Evolutionary conservation across 2,329 filamentous ascomycete species (phyloP), one percentile per base, ranked within the genome.

Genomic region (Dothideomycetes sp.): DNA sequence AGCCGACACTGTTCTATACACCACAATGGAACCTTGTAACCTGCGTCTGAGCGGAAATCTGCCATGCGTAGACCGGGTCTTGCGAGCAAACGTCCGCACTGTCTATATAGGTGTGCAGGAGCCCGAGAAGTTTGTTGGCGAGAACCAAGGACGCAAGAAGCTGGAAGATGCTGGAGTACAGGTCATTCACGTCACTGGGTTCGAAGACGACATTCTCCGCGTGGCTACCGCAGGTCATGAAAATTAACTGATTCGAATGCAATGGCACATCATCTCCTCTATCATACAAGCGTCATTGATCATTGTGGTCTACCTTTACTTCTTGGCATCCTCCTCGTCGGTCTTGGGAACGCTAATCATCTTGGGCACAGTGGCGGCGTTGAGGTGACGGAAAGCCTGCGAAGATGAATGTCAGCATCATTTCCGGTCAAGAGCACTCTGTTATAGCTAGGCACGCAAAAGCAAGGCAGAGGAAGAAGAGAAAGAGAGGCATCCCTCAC

Each of bases 21-120:
- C 93, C 1, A 95, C 88, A 1, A 86, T 98, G 69, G 91, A 91
- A 59, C 85, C 85, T 1, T 93, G 85, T 56, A 81, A 75, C 38
- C 68, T 79, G 51, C 70, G 85, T 30, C 64, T 86, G 37, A 85
- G 79, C 51, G 84, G 84, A 3, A 87, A 88, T 53, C 52, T 75
- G 39, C 72, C 83, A 0, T 93, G 91, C 53, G 82, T 85, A 5
- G 77, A 94, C 50, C 70, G 89, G 38, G 83, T 98, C 17, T 62
- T 93, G 31, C 55, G 58, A 65, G 71, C 47, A 45, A 65, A 47
- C 31, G 82, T 95, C 41, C 73, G 70, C 45, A 82, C 75, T 34
- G 86, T 98, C 4, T 93, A 89, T 50, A 79, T 93, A 19, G 91
- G 91, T 0, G 84, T 94, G 0, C 72, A 79, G 50, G 91, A 98